These are phyloP conservation scores for Mikania micrantha DNA, from an alignment of 129 eudicot species.

Conservation along the genomic window DNA sequence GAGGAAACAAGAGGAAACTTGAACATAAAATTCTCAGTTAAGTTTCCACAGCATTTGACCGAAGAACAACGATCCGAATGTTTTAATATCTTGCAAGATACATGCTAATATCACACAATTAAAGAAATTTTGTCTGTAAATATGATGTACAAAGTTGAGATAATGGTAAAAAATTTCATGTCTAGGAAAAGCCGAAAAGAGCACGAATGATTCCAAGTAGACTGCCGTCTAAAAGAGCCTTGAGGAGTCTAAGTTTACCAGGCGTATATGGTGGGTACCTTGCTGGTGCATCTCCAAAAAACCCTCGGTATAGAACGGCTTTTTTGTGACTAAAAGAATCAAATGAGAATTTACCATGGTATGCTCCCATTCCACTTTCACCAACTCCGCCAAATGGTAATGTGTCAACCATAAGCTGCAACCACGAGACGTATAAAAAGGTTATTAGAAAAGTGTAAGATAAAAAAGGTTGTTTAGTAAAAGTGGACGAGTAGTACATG, in stretches of 20 bases:
- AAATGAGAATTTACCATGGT: conserved; percentile 84
- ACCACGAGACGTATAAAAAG: background rate
- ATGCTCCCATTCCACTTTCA: conserved; percentile 82
- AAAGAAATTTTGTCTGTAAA: background rate
- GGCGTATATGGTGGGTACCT: conserved; percentile 90
- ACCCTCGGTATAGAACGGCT: conserved; percentile 57
- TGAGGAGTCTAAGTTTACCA: conserved; percentile 56
- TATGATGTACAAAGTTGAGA: conserved; percentile 14
- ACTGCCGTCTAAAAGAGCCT: conserved; percentile 65
- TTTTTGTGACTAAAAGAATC: conserved; percentile 92
- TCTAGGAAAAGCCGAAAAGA: conserved; percentile 51
- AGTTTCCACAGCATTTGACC: conserved; percentile 46
- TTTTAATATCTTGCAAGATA: conserved; percentile 34
- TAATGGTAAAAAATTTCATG: background rate
- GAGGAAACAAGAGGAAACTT: conserved; percentile 40
- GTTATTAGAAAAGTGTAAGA: background rate
- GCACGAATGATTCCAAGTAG: conserved; percentile 57
- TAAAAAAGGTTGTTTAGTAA: background rate
- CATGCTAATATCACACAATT: conserved; percentile 17
- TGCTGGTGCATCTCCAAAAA: conserved; percentile 58
- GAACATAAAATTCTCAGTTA: conserved; percentile 41
- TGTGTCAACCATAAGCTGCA: conserved; percentile 60
- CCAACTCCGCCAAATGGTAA: conserved; percentile 96
- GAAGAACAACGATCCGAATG: conserved; percentile 38
- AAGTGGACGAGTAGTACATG: conserved; percentile 41